Evolutionary conservation across 2,329 filamentous ascomycete species (phyloP).

Genomic region (Nemania sp.): DNA sequence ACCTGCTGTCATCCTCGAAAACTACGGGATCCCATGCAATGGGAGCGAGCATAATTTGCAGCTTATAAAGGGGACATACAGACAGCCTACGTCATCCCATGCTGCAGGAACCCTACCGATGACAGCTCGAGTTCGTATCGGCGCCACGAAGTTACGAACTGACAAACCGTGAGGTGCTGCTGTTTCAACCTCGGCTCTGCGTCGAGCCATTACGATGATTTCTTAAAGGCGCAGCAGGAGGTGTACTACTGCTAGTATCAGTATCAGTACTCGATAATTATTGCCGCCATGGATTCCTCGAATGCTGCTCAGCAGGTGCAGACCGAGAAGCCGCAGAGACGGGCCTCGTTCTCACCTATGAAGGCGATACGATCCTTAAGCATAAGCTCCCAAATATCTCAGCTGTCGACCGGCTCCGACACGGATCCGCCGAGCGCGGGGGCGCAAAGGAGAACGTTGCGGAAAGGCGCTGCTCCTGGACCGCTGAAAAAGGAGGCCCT

Average conservation of each 20-base stretch:
- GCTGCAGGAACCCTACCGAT: slow-evolving; percentile 6
- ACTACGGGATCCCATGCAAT: background rate
- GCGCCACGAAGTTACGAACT: background rate
- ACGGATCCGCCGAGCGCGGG: slow-evolving; percentile 28
- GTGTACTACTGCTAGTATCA: background rate
- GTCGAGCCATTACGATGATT: slow-evolving; percentile 9
- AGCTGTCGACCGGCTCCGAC: slow-evolving; percentile 33
- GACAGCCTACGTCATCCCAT: slow-evolving; percentile 8
- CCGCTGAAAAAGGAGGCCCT: slow-evolving; percentile 31
- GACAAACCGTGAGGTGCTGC: background rate
- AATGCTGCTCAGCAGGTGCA: slow-evolving; percentile 29
- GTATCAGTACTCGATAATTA: slow-evolving; percentile 11
- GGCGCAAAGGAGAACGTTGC: slow-evolving; percentile 31
- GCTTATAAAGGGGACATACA: background rate
- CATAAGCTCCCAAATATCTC: slow-evolving; percentile 38
- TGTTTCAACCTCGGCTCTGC: background rate
- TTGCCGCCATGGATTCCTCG: slow-evolving; percentile 35
- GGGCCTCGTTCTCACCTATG: slow-evolving; percentile 38
- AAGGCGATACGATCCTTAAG: slow-evolving; percentile 40
- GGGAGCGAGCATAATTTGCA: background rate
- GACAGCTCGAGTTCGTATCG: slow-evolving; percentile 7
- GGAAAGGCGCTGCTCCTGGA: slow-evolving; percentile 33
- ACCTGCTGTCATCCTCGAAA: background rate
- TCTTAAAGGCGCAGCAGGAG: background rate
- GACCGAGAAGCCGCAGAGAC: slow-evolving; percentile 31